Evolutionary conservation across 805 yeast genomes (phyloP).

Genomic region (Scheffersomyces ergatensis): DNA sequence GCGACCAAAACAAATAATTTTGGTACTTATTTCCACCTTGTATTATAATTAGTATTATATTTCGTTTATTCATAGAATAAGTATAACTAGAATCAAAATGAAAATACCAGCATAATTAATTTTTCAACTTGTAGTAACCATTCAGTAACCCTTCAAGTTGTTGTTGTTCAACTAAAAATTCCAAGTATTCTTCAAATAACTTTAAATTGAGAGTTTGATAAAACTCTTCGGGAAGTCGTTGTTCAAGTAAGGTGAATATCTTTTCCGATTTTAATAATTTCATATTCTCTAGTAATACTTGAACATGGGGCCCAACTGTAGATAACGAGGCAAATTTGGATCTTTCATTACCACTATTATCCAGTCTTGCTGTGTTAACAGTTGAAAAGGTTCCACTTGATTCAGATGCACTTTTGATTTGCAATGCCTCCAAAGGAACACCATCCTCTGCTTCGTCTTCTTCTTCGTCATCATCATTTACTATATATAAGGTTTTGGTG

Average conservation of each 20-base stretch:
- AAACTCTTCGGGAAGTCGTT: conserved; percentile 54
- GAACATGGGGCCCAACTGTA: conserved; percentile 44
- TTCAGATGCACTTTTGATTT: not conserved
- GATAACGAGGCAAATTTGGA: not conserved
- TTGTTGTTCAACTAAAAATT: conserved; percentile 43
- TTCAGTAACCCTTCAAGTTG: conserved; percentile 31
- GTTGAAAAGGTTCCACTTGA: conserved; percentile 10
- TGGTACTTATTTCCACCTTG: too few relatives aligned
- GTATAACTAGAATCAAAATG: not conserved
- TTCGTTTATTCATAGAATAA: not conserved
- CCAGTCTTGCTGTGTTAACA: conserved; percentile 15
- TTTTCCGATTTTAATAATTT: conserved; percentile 47
- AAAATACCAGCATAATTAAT: not conserved
- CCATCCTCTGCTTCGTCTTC: conserved; percentile 3
- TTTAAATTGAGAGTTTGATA: conserved; percentile 30
- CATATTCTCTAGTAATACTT: conserved; percentile 56
- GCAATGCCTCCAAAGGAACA: conserved; percentile 4
- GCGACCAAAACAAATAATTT: not conserved
- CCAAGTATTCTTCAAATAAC: conserved; percentile 43
- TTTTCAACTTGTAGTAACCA: conserved; percentile 30
- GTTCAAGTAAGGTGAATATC: conserved; percentile 52
- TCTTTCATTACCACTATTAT: not conserved
- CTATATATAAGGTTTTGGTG: conserved; percentile 28
- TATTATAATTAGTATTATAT: not conserved
- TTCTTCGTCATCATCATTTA: conserved; percentile 28